Conservation (phyloP, 139 green algal genomes). For the Edaphochlamys debaryana region DNA sequence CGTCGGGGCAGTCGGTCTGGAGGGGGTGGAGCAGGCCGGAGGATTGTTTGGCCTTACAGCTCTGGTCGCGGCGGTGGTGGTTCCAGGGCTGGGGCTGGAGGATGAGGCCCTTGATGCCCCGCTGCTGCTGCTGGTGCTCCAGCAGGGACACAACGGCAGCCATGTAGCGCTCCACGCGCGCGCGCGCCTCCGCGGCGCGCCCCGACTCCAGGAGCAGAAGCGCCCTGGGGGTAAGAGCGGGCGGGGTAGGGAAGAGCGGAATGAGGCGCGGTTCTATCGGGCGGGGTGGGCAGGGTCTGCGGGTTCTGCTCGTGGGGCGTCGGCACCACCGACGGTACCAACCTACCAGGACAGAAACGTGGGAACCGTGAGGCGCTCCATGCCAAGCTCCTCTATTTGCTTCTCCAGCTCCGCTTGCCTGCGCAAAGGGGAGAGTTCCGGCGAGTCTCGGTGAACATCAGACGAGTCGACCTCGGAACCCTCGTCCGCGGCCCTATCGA, state of each 20-base stretch:
- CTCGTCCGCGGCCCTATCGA: too few species aligned
- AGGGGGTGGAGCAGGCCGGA: not conserved
- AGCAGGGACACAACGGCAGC: not conserved
- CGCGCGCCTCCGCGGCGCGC: not conserved
- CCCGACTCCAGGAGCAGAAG: constrained; percentile 13
- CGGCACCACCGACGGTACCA: not conserved
- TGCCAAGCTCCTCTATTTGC: not conserved
- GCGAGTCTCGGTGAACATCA: not conserved
- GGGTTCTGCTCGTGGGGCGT: not conserved
- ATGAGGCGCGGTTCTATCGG: not conserved
- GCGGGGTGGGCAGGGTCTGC: not conserved
- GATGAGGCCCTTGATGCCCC: not conserved
- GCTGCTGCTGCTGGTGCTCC: not conserved
- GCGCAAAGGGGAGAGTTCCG: not conserved
- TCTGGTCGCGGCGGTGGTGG: not conserved
- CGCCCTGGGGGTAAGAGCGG: not conserved
- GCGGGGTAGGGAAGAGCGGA: not conserved
- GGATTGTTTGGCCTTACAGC: too few species aligned
- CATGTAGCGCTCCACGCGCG: constrained; percentile 18
- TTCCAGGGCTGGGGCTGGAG: not conserved
- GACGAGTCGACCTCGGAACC: not conserved
- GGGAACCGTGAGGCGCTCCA: not conserved
- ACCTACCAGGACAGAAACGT: constrained; percentile 23
- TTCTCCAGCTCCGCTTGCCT: not conserved
- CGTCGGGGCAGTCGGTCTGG: too few species aligned